Conservation (phyloP, 176 grass and related monocot species). For the Lolium rigidum region DNA sequence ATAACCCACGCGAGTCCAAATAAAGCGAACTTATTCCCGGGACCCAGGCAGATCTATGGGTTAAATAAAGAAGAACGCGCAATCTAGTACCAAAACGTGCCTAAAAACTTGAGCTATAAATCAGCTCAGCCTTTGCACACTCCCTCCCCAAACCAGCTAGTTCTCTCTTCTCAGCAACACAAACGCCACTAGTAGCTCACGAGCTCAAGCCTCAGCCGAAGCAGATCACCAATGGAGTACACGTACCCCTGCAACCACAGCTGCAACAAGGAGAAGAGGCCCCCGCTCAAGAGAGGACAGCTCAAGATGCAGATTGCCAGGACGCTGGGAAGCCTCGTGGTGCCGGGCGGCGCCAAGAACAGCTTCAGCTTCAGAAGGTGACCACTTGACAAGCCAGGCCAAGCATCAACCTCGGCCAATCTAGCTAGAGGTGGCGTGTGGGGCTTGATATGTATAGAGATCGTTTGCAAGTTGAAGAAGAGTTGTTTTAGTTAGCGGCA, state of each 20-base stretch:
- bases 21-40: constrained; percentile 31
- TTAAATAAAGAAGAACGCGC: neutral
- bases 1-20: constrained; percentile 14
- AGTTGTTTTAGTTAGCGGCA: neutral
- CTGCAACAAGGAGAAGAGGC: constrained; percentile 37
- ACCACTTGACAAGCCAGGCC: neutral
- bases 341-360: constrained; percentile 33
- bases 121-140: neutral
- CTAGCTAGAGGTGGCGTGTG: neutral
- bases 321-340: neutral
- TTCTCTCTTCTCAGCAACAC: constrained; percentile 26
- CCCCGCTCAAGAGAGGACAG: constrained; percentile 8
- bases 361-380: constrained; percentile 34
- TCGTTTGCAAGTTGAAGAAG: neutral
- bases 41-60: neutral
- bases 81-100: constrained; percentile 21
- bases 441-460: neutral
- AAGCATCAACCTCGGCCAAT: neutral
- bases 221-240: constrained; percentile 47
- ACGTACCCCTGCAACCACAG: constrained; percentile 9
- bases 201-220: neutral
- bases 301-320: constrained; percentile 10
- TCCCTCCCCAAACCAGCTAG: constrained; percentile 26
- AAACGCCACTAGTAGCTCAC: neutral
- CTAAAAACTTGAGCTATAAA: constrained; percentile 36